Base-by-base conservation (phyloP, 176 grass and related monocot genomes). In the Aechmea fasciata region DNA sequence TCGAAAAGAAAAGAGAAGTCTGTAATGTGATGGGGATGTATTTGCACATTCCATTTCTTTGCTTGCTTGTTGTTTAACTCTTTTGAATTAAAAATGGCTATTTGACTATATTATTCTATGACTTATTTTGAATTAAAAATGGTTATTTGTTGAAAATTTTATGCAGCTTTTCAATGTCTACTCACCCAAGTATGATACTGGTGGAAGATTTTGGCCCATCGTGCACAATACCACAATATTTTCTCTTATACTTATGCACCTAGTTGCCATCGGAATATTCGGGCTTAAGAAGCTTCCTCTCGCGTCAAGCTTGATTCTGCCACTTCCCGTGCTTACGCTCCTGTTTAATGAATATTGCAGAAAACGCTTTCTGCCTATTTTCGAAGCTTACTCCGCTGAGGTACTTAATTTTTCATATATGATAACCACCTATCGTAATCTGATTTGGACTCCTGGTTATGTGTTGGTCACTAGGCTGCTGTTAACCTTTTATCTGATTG, bases 201-300 rank as follows among this genome's bases (percentile, higher is more conserved):
- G 90, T 75, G 95, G 95, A 68, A 86, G 67, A 74, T 99, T 99
- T 83, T 99, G 95, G 95, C 87, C 90, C 0, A 62, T 86, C 14
- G 90, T 99, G 63, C 95, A 94, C 75, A 86, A 68, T 23, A 63
- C 84, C 25, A 90, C 82, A 54, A 94, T 94, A 85, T 99, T 94
- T 53, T 93, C 87, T 70, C 82, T 99, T 47, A 52, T 99, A 11
- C 69, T 99, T 63, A 81, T 94, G 82, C 95, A 99, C 77, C 67
- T 90, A 71, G 77, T 99, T 75, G 73, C 80, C 41, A 81, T 93
- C 57, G 95, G 95, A 73, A 80, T 99, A 69, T 88, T 99, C 71
- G 87, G 87, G 50, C 51, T 99, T 69, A 99, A 99, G 77, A 82
- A 99, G 48, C 73, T 99, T 77, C 79, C 87, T 70, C 78, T 99